Evolutionary conservation across 2,329 filamentous ascomycete species (phyloP), one percentile per base, ranked within the genome.

Genomic region (Penicillium fuscoglaucum): DNA sequence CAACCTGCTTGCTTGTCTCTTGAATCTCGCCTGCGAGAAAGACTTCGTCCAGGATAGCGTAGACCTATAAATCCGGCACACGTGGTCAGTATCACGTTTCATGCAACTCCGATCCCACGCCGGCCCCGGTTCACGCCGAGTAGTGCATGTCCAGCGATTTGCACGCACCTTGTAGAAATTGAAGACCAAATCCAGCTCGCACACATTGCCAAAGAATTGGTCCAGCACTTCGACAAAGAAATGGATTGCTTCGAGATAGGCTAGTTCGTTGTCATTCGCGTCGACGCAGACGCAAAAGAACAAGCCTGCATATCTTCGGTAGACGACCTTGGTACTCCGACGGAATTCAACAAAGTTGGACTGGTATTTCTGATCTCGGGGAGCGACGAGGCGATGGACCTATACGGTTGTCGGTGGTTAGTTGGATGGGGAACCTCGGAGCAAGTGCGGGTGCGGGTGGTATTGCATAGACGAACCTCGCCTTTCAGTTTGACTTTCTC

Each of bases 221-320:
- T 99, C 95, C 70, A 99, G 84, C 61, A 99, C 95, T 81, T 99
- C 95, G 69, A 99, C 95, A 72, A 99, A 99, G 82, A 99, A 99
- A 79, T 99, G 95, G 72, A 99, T 97, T 7, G 93, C 95, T 79
- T 99, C 95, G 59, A 99, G 84, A 72, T 92, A 98, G 28, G 95
- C 93, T 61, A 99, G 83, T 81, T 99, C 95, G 78, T 98, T 99
- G 78, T 99, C 95, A 77, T 97, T 98, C 52, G 93, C 96, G 79
- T 99, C 95, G 74, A 99, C 95, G 78, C 95, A 98, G 54, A 93
- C 96, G 82, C 95, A 99, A 82, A 99, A 99, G 85, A 99, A 99
- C 59, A 99, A 87, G 0, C 95, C 95, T 0, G 95, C 95, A 79
- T 99, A 99, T 62, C 95, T 90, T 45, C 96, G 89, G 81, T 99